A percentile compares a stretch with the other conserved stretches of the same genome.
Conservation (phyloP, 257 asterid genomes). For the Primulina eburnea region DNA sequence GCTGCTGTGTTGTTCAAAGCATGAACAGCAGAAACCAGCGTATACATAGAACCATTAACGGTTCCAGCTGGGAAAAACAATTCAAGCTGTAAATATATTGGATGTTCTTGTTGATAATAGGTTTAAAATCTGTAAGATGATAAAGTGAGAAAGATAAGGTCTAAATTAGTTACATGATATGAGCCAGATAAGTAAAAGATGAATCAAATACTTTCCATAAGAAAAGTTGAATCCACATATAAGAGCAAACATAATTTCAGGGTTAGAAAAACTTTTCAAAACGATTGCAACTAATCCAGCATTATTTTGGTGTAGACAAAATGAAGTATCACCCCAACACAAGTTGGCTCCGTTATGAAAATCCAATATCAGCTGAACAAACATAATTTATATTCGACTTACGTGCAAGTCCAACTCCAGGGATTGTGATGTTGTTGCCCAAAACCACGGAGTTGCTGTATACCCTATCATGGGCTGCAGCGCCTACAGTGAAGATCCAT, state of each 20-base stretch:
- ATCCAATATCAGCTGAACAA: not conserved
- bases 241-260: not conserved
- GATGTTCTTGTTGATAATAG: too few species aligned
- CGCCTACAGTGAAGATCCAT: conserved; percentile 95
- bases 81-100: not conserved
- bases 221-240: too few species aligned
- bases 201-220: too few species aligned
- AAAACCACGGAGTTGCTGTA: conserved; percentile 77
- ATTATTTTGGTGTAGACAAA: not conserved
- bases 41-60: conserved; percentile 47
- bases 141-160: not conserved
- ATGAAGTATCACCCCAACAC: not conserved
- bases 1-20: conserved; percentile 56
- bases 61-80: conserved; percentile 76
- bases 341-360: not conserved
- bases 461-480: conserved; percentile 83
- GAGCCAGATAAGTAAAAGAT: too few species aligned
- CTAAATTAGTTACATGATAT: not conserved
- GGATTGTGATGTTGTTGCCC: conserved; percentile 76
- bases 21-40: conserved; percentile 77
- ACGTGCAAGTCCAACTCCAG: conserved; percentile 99
- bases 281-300: not conserved
- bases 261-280: not conserved
- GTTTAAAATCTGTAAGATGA: not conserved
- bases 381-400: conserved; percentile 34